Percentiles rank a stretch among this genome's conserved stretches.
These are phyloP conservation scores for Syzygium syzygioides DNA, from an alignment of 441 rosid species.

Conservation along the genomic window DNA sequence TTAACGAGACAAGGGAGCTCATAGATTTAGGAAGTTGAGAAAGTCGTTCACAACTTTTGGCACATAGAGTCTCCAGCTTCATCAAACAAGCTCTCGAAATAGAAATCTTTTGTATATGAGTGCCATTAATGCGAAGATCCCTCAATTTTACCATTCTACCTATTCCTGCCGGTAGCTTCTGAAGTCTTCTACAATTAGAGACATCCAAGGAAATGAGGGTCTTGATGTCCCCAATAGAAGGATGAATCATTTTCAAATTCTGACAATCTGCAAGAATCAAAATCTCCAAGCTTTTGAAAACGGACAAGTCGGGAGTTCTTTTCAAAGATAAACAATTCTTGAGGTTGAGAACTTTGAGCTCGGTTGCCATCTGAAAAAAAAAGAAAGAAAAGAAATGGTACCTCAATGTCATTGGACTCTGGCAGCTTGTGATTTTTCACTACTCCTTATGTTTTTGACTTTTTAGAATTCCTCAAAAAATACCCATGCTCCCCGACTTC, in stretches of 20 bases:
- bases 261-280: fast-evolving
- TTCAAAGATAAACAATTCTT: neutral
- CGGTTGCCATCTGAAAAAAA: neutral
- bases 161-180: neutral
- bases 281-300: neutral
- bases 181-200: fast-evolving
- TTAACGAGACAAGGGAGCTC: neutral
- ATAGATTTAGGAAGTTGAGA: neutral
- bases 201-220: neutral
- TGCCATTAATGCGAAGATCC: neutral
- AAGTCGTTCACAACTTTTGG: neutral
- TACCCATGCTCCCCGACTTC: too few species aligned
- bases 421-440: neutral
- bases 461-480: neutral
- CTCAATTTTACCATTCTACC: neutral
- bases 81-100: neutral
- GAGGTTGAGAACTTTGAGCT: neutral
- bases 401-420: neutral
- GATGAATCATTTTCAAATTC: neutral
- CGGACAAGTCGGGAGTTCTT: neutral
- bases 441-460: neutral
- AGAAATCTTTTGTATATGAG: neutral
- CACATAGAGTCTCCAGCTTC: neutral
- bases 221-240: neutral
- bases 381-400: neutral